Base-by-base conservation (phyloP, 768 basidiomycete species). In the Termitomyces sp. region DNA sequence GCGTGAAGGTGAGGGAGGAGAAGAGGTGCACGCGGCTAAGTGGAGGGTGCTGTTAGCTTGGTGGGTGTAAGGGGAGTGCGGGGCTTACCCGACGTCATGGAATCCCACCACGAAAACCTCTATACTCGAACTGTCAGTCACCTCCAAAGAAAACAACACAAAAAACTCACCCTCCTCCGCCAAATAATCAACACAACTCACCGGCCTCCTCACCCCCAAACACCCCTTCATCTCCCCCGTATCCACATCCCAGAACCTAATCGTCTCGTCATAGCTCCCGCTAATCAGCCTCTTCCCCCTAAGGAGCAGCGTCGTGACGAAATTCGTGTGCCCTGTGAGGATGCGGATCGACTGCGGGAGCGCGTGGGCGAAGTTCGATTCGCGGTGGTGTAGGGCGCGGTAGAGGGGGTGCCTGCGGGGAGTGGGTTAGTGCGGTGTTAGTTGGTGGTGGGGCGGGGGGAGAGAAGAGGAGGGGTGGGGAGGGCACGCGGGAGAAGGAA, bases 61-160 rank as follows among this genome's bases (percentile, higher is more conserved):
- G 22, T n/a, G 5, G 13, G 26, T 10, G 16, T 3, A 53, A 30
- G 43, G 20, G 26, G 10, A 20, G 26, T 18, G 18, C 10, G 2
- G 39, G 14, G 34, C 86, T 16, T 68, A 90, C 88, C 93, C 93
- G 56, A 95, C 88, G 65, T 95, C 94, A 60, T 95, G 92, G 73
- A 94, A 95, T 0, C 93, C 94, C 34, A 93, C 91, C 14, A 93
- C 93, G 57, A 95, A 91, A 4, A 95, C 90, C 81, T 92, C 88
- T 91, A 34, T n/a, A n/a, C n/a, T n/a, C n/a, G n/a, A n/a, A n/a
- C n/a, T n/a, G n/a, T n/a, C n/a, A n/a, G n/a, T n/a, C n/a, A n/a
- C n/a, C n/a, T n/a, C n/a, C n/a, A n/a, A n/a, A 20, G 2, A 8
- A 20, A 55, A 34, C 32, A 26, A 44, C 12, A 3, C 14, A 20